phyloP scores from a whole-genome alignment of 75 land plant genomes.

The Sequoia sempervirens region DNA sequence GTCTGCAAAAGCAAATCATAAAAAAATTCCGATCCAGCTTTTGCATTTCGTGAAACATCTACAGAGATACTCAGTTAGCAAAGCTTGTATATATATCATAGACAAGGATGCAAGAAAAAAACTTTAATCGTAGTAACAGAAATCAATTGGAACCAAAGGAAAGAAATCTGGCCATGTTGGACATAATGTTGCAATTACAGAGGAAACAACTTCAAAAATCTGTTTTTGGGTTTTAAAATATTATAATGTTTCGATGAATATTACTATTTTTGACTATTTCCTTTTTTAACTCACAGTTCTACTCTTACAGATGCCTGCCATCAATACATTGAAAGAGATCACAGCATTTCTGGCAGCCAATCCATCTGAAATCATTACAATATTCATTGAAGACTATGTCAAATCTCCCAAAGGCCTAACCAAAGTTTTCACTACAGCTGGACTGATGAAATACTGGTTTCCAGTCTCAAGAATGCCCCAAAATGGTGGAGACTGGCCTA shows the following conservation, averaged over 20 bases:
- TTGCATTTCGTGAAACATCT: neutral
- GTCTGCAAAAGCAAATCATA: neutral
- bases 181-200: neutral
- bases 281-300: neutral
- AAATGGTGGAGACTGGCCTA: slow-evolving; percentile 75
- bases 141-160: neutral
- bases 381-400: slow-evolving; percentile 85
- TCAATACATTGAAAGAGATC: slow-evolving; percentile 66
- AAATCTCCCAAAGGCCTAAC: slow-evolving; percentile 45
- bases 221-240: neutral
- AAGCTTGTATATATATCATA: neutral
- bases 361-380: slow-evolving; percentile 69
- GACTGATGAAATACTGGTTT: slow-evolving; percentile 69
- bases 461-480: slow-evolving; percentile 76
- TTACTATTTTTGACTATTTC: neutral
- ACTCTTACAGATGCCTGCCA: slow-evolving; percentile 62
- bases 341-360: slow-evolving; percentile 48
- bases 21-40: neutral
- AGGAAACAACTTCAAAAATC: neutral
- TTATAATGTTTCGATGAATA: neutral
- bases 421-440: slow-evolving; percentile 59
- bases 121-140: neutral
- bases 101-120: neutral
- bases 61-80: neutral
- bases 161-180: neutral